phyloP scores from a whole-genome alignment of 345 rosid genomes.

The Trapa incisa region DNA sequence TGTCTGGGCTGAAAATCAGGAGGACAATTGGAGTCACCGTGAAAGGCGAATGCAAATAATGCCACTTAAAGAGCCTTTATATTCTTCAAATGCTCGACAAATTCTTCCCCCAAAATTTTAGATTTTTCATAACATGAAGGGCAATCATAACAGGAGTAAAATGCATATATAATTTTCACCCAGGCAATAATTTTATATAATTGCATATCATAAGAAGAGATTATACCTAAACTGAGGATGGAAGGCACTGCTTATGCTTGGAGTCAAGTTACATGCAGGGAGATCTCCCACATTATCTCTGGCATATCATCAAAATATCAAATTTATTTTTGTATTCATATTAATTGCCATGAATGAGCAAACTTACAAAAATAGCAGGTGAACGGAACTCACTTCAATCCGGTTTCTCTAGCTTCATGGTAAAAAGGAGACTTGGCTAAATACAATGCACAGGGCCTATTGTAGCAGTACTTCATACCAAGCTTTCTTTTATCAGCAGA shows the following conservation, averaged over 20 bases:
- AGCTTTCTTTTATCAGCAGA: conserved; percentile 61
- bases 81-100: neutral
- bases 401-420: conserved; percentile 20
- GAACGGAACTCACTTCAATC: conserved; percentile 38
- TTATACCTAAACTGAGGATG: conserved; percentile 71
- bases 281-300: conserved; percentile 40
- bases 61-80: neutral
- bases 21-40: neutral
- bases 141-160: neutral
- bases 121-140: neutral
- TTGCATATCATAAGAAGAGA: neutral
- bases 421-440: conserved; percentile 32
- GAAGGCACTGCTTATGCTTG: conserved; percentile 67
- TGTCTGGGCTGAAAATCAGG: conserved; percentile 58
- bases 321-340: neutral
- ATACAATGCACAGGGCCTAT: conserved; percentile 69
- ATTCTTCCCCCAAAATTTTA: neutral
- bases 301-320: conserved; percentile 6
- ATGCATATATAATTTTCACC: neutral
- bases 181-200: neutral
- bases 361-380: conserved; percentile 3
- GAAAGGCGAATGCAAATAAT: neutral
- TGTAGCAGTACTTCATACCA: conserved; percentile 79
- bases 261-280: conserved; percentile 36
- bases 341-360: neutral